A percentile compares a stretch with the other conserved stretches of the same genome.
phyloP scores from a whole-genome alignment of 2,329 filamentous ascomycete genomes.

The Aspergillus aculeatinus region DNA sequence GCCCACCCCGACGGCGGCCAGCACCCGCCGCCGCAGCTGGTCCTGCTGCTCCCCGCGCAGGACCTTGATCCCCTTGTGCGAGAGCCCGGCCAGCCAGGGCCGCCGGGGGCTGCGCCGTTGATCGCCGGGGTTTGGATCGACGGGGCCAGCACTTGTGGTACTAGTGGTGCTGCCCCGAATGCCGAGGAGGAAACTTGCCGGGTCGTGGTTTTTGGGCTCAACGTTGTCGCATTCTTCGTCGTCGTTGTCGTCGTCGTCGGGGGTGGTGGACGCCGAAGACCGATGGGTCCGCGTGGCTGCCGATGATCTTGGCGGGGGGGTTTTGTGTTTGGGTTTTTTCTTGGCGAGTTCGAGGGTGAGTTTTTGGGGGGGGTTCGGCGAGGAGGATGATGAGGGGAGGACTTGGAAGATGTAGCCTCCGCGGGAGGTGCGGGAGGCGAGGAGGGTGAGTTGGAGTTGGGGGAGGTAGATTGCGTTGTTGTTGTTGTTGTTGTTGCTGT shows the following conservation, averaged over 20 bases:
- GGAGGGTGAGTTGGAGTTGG: background rate
- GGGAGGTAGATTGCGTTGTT: background rate
- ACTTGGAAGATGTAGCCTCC: background rate
- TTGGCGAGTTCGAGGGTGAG: background rate
- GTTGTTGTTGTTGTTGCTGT: background rate
- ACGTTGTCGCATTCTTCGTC: background rate
- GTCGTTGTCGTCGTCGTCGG: background rate
- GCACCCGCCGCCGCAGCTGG: slow-evolving; percentile 19
- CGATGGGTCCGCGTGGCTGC: no score
- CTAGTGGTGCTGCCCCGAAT: slow-evolving; percentile 2
- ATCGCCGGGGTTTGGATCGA: no score
- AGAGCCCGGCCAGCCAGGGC: slow-evolving; percentile 19
- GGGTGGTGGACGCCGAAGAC: background rate
- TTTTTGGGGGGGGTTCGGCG: background rate
- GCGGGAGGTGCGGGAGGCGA: background rate
- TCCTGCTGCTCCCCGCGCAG: slow-evolving; percentile 22
- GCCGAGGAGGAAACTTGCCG: background rate
- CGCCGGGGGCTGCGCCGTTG: slow-evolving; percentile 5
- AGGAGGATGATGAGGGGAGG: background rate
- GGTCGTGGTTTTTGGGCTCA: background rate
- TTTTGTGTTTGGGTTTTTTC: background rate
- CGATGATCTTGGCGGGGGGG: background rate
- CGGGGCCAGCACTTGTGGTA: no score
- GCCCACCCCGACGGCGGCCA: slow-evolving; percentile 12
- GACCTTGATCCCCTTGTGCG: slow-evolving; percentile 25